These are phyloP conservation scores for Pugionium cornutum DNA, from an alignment of 345 rosid genomes.

Conservation along the genomic window DNA sequence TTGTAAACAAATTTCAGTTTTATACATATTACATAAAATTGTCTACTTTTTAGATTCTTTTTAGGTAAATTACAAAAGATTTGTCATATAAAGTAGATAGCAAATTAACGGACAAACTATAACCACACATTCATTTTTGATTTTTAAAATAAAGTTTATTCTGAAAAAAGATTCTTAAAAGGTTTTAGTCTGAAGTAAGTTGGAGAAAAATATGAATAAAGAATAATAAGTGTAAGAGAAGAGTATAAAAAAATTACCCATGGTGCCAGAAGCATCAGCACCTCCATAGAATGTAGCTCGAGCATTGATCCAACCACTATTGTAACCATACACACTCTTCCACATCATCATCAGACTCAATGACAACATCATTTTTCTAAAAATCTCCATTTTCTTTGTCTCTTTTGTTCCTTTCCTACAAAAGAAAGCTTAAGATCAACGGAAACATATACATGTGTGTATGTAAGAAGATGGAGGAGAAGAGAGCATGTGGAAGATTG, in stretches of 20 bases:
- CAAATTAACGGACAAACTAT: too few relatives aligned
- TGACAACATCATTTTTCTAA: conserved; percentile 26
- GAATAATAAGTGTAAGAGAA: background rate
- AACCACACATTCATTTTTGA: too few relatives aligned
- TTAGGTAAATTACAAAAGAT: background rate
- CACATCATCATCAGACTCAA: conserved; percentile 34
- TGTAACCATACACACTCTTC: conserved; percentile 39
- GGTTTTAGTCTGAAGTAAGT: background rate
- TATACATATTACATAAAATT: too few relatives aligned
- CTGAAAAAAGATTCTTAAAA: background rate
- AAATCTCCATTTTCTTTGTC: conserved; percentile 30
- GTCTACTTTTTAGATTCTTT: background rate
- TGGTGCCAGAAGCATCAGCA: conserved; percentile 87
- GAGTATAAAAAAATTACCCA: conserved; percentile 47
- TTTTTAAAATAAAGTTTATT: too few relatives aligned
- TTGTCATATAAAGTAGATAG: too few relatives aligned
- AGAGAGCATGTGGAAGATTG: conserved; percentile 17
- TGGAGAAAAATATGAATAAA: conserved; percentile 1
- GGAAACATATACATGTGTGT: background rate
- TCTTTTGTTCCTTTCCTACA: background rate
- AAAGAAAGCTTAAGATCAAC: background rate
- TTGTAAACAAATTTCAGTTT: too few relatives aligned
- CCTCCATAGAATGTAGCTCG: conserved; percentile 83
- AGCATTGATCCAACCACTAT: conserved; percentile 64
- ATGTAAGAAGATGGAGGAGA: background rate